Evolutionary conservation across 2,329 filamentous ascomycete species (phyloP).

Genomic region (Talaromyces sp.): DNA sequence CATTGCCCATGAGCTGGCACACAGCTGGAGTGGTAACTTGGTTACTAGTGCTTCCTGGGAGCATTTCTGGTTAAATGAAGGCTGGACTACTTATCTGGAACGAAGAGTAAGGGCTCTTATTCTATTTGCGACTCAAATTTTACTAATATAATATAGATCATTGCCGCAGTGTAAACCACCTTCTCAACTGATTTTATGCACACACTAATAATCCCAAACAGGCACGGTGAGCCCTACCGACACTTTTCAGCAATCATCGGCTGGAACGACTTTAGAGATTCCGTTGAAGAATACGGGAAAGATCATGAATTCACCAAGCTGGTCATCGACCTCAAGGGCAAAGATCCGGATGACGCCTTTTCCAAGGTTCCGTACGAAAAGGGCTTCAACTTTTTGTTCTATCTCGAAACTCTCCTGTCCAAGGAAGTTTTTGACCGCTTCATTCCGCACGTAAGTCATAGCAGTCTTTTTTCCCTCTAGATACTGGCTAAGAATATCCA

Average conservation of each 20-base stretch:
- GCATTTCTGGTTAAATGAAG: slow-evolving; percentile 62
- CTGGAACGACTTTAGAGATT: slow-evolving; percentile 83
- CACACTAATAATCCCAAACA: slow-evolving; percentile 10
- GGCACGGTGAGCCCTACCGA: slow-evolving; percentile 80
- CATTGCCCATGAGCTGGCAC: slow-evolving; percentile 77
- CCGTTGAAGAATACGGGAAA: slow-evolving; percentile 70
- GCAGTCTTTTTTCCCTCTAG: not conserved
- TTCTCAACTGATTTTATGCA: not conserved
- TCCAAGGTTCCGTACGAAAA: slow-evolving; percentile 93
- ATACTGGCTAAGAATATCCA: slow-evolving; percentile 16
- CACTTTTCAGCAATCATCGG: slow-evolving; percentile 96
- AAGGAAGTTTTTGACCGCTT: slow-evolving; percentile 89
- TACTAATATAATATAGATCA: slow-evolving; percentile 28
- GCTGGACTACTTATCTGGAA: slow-evolving; percentile 95
- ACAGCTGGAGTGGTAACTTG: slow-evolving; percentile 83
- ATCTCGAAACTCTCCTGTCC: slow-evolving; percentile 80
- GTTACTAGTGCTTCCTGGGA: slow-evolving; percentile 51
- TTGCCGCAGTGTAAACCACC: slow-evolving; percentile 34
- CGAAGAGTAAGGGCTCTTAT: slow-evolving; percentile 51
- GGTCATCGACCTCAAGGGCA: slow-evolving; percentile 77
- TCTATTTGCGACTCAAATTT: not conserved
- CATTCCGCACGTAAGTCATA: slow-evolving; percentile 64
- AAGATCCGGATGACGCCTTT: slow-evolving; percentile 95
- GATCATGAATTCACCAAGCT: slow-evolving; percentile 93
- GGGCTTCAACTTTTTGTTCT: slow-evolving; percentile 89